Conservation (phyloP, 202 grass and related monocot genomes). For the Eragrostis tef region DNA sequence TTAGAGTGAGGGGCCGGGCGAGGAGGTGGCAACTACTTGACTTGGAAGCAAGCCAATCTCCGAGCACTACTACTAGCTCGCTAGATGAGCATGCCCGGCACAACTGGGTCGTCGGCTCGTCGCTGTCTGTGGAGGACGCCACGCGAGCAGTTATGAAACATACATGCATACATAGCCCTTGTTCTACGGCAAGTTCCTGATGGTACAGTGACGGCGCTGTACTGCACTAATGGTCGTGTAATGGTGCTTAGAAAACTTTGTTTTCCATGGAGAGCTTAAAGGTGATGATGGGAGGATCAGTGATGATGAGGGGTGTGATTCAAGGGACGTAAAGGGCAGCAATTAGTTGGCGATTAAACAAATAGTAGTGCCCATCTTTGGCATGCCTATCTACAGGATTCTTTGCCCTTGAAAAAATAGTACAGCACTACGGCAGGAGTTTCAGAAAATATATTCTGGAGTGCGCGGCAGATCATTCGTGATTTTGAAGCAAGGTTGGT, state of each 20-base stretch:
- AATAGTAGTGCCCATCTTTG: slow-evolving; percentile 36
- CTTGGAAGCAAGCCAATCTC: slow-evolving; percentile 73
- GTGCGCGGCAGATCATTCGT: slow-evolving; percentile 6
- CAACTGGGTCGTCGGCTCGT: not conserved
- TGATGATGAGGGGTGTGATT: slow-evolving; percentile 55
- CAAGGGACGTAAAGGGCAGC: slow-evolving; percentile 53
- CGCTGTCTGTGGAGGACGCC: slow-evolving; percentile 17
- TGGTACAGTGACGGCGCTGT: not conserved
- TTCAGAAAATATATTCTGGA: not conserved
- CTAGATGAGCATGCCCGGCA: slow-evolving; percentile 21
- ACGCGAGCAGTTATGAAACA: not conserved
- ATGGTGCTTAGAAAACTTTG: slow-evolving; percentile 28
- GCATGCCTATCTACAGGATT: not conserved
- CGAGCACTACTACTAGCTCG: not conserved
- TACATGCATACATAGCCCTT: slow-evolving; percentile 25
- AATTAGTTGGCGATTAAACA: slow-evolving; percentile 49
- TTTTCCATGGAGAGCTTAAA: slow-evolving; percentile 18
- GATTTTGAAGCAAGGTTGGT: slow-evolving; percentile 17
- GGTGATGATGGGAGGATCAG: slow-evolving; percentile 38
- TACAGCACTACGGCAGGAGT: not conserved
- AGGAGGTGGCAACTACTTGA: slow-evolving; percentile 54
- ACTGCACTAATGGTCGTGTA: slow-evolving; percentile 11
- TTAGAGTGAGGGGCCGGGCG: slow-evolving; percentile 3
- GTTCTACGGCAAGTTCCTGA: slow-evolving; percentile 51
- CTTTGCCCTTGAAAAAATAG: slow-evolving; percentile 15